Conservation (phyloP, 805 yeast species). For the Phaffomyces opuntiae region DNA sequence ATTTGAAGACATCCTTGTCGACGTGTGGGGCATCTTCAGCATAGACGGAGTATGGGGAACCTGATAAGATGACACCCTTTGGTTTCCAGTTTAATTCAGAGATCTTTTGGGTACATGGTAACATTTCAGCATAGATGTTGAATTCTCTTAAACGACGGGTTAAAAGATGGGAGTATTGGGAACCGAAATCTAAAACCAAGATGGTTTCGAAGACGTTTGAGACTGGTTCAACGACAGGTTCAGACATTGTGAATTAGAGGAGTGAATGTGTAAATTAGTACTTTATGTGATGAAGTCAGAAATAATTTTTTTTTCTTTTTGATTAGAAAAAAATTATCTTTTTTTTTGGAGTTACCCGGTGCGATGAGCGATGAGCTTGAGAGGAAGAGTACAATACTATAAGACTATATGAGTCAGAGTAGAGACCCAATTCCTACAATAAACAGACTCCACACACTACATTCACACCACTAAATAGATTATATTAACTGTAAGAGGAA, state of each 20-base stretch:
- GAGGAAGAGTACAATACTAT: too few species aligned
- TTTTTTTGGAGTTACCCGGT: constrained; percentile 1
- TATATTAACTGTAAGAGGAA: constrained; percentile 14
- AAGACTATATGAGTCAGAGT: too few species aligned
- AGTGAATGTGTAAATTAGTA: too few species aligned
- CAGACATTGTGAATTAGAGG: constrained; percentile 15
- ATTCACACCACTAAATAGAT: too few species aligned
- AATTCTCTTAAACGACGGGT: constrained; percentile 97
- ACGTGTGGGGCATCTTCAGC: constrained; percentile 96
- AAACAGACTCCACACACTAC: too few species aligned
- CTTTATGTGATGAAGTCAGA: too few species aligned
- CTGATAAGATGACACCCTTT: constrained; percentile 91
- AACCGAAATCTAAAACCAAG: constrained; percentile 94
- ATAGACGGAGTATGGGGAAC: constrained; percentile 97
- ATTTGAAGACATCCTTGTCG: constrained; percentile 85
- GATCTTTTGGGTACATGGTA: constrained; percentile 98
- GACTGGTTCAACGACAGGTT: constrained; percentile 42
- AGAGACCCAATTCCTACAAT: too few species aligned
- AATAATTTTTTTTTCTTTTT: background rate
- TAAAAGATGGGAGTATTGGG: constrained; percentile 95
- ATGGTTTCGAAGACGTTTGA: constrained; percentile 92
- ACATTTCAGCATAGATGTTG: constrained; percentile 98
- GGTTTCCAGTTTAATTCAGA: constrained; percentile 90
- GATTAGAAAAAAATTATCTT: background rate
- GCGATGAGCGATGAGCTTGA: background rate